Conservation (phyloP, 371 early-diverging fungal species). For the Rhizopus delemar region DNA sequence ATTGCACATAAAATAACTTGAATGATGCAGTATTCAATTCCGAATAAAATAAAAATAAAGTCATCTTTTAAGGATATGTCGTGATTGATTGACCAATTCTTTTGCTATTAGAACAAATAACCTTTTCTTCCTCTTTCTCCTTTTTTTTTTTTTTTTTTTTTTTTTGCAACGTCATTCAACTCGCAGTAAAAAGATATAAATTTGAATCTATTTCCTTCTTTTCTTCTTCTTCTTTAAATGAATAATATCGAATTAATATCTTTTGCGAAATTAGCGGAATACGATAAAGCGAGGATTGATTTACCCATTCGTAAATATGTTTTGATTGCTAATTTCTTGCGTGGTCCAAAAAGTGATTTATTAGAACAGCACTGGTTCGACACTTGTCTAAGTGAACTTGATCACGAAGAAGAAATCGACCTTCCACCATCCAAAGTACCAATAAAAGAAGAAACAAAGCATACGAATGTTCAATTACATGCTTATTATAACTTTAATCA, state of each 20-base stretch:
- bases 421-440: slow-evolving; percentile 4
- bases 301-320: slow-evolving; percentile 31
- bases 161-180: neutral
- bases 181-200: slow-evolving; percentile 1
- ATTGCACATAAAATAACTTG: neutral
- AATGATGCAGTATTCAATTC: neutral
- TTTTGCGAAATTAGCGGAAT: slow-evolving; percentile 25
- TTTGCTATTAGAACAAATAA: neutral
- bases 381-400: slow-evolving; percentile 21
- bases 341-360: slow-evolving; percentile 2
- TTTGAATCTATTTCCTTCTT: neutral
- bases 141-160: too few species aligned
- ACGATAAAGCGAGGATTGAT: slow-evolving; percentile 24
- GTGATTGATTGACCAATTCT: slow-evolving; percentile 1
- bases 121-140: neutral
- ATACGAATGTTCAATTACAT: slow-evolving; percentile 13
- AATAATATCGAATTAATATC: slow-evolving; percentile 21
- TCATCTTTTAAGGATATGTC: neutral
- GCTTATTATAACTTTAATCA: slow-evolving; percentile 21
- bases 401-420: slow-evolving; percentile 13
- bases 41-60: neutral
- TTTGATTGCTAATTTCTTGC: slow-evolving; percentile 27
- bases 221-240: neutral
- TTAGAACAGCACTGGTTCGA: slow-evolving; percentile 31
- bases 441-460: neutral